phyloP scores from a whole-genome alignment of 2,329 filamentous ascomycete species.

The Beauveria sp. region DNA sequence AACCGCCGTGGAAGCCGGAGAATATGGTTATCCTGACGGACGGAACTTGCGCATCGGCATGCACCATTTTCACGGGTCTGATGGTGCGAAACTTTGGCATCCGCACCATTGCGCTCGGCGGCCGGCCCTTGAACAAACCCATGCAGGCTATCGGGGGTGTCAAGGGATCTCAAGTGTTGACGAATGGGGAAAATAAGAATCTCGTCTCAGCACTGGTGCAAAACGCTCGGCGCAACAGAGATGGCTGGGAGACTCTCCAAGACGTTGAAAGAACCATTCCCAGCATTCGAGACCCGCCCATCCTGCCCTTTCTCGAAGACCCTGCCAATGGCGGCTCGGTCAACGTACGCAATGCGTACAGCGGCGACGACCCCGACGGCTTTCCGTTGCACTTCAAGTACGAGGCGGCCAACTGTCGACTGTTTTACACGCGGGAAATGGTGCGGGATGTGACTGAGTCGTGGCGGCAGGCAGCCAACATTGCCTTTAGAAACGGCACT shows the following conservation, averaged over 20 bases:
- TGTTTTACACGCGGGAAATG: conserved; percentile 51
- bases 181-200: background rate
- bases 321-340: background rate
- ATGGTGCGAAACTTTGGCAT: conserved; percentile 8
- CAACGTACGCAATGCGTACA: conserved; percentile 19
- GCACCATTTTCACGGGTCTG: conserved; percentile 14
- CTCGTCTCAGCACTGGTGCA: background rate
- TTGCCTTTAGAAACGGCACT: background rate
- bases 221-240: background rate
- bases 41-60: conserved; percentile 18
- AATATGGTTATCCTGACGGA: conserved; percentile 19
- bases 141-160: conserved; percentile 62
- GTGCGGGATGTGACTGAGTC: conserved; percentile 40
- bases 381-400: conserved; percentile 51
- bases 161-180: conserved; percentile 36
- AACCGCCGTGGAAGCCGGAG: conserved; percentile 2
- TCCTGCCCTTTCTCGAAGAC: background rate
- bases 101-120: conserved; percentile 50
- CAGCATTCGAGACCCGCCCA: background rate
- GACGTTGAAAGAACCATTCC: background rate
- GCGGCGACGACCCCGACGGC: conserved; percentile 14
- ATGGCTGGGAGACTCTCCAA: background rate
- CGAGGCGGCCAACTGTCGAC: conserved; percentile 51
- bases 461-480: conserved; percentile 33
- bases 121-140: conserved; percentile 42